Evolutionary conservation across 352 stramenopile species (phyloP).

Genomic region (Phytophthora melonis): DNA sequence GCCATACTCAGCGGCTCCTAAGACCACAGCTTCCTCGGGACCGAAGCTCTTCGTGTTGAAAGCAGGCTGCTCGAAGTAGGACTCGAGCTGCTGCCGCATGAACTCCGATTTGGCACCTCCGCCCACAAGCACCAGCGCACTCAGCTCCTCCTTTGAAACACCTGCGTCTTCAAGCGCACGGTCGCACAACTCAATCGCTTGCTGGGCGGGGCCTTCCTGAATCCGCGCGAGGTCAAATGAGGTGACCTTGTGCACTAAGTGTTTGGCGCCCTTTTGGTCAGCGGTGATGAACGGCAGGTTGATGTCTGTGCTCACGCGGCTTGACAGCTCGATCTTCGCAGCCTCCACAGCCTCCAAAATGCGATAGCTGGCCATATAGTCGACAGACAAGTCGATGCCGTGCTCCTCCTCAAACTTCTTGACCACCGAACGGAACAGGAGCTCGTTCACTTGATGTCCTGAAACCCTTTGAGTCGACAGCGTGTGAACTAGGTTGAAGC

Average conservation of each 20-base stretch:
- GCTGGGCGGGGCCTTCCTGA: constrained; percentile 47
- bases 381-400: constrained; percentile 74
- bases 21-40: constrained; percentile 68
- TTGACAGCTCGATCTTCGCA: constrained; percentile 80
- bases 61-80: constrained; percentile 53
- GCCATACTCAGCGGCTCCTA: constrained; percentile 67
- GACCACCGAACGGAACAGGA: constrained; percentile 62
- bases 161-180: constrained; percentile 41
- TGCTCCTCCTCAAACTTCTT: constrained; percentile 63
- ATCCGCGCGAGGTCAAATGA: constrained; percentile 60
- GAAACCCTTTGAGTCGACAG: constrained; percentile 49
- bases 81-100: constrained; percentile 60
- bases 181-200: constrained; percentile 50
- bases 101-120: constrained; percentile 63
- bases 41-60: constrained; percentile 63
- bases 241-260: constrained; percentile 73
- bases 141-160: constrained; percentile 52
- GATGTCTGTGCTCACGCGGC: constrained; percentile 59
- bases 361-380: constrained; percentile 75
- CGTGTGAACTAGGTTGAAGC: constrained; percentile 53
- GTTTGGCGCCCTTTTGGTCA: constrained; percentile 70
- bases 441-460: constrained; percentile 54
- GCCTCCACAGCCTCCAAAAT: constrained; percentile 73
- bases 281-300: constrained; percentile 86
- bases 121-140: constrained; percentile 63